Conservation (phyloP, 2,329 filamentous ascomycete species). For the Paecilomyces niveus region DNA sequence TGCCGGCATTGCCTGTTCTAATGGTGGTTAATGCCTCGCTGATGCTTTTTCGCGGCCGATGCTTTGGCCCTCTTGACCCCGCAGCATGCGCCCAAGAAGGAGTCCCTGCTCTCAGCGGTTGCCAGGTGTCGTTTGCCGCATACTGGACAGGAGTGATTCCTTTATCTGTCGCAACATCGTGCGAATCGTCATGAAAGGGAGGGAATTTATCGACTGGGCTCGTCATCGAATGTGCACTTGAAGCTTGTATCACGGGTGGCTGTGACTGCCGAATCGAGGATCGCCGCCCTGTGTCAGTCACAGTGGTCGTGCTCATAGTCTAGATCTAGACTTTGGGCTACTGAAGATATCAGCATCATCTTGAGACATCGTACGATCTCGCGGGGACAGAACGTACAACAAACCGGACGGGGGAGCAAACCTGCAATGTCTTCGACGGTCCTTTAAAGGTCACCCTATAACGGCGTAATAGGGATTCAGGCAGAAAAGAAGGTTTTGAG, state of each 20-base stretch:
- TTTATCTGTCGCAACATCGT: conserved; percentile 20
- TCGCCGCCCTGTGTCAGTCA: conserved; percentile 32
- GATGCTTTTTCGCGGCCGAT: conserved; percentile 76
- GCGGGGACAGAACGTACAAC: background rate
- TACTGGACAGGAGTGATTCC: conserved; percentile 21
- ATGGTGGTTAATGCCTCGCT: conserved; percentile 82
- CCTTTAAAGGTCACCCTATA: background rate
- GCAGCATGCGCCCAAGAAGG: conserved; percentile 37
- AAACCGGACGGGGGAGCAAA: background rate
- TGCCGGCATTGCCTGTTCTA: conserved; percentile 70
- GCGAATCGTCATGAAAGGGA: conserved; percentile 31
- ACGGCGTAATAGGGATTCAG: background rate
- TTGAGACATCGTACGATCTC: background rate
- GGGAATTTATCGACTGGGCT: conserved; percentile 38
- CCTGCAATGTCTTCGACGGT: background rate
- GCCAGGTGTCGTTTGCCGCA: conserved; percentile 50
- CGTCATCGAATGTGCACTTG: conserved; percentile 22
- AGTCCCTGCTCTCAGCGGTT: conserved; percentile 49
- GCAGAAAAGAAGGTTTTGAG: background rate
- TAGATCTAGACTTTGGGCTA: background rate
- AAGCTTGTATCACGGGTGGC: conserved; percentile 20
- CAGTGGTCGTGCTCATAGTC: conserved; percentile 34
- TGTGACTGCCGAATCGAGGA: conserved; percentile 31
- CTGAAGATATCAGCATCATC: background rate
- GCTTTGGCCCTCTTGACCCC: conserved; percentile 37